Evolutionary conservation across 2,329 filamentous ascomycete species (phyloP), one percentile per base, ranked within the genome.

Genomic region (Didymella pomorum): DNA sequence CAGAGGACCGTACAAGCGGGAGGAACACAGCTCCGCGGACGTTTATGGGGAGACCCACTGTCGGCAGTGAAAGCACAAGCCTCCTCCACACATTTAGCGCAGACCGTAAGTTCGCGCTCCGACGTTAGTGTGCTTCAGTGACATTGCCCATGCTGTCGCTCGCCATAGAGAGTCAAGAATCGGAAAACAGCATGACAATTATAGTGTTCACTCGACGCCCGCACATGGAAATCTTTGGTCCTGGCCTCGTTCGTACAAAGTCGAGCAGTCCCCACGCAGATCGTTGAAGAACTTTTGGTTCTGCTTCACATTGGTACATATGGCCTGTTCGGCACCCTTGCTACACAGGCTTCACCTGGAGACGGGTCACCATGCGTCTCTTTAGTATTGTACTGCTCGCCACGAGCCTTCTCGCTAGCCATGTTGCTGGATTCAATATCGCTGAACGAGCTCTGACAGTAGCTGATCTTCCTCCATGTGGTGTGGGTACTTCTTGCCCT

Each of bases 91-190:
- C 9, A n/a, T 7, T 2, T 52, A 52, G 55, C 35, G 43, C 26
- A 18, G 33, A 43, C 2, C 29, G 28, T 43, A 46, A 46, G 21
- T 43, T 37, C 26, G 14, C 33, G 48, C 42, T 52, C 42, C 42
- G 51, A 47, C 26, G 26, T 14, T 57, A 57, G 48, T 26, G 42
- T 45, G 42, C 47, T 51, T 51, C 47, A 51, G 42, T 56, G 53
- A 51, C 53, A 56, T 47, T n/a, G 4, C 23, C 26, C 11, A 31
- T 20, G 25, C 7, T 18, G 41, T 56, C 25, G 14, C 41, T 41
- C 47, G 33, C 47, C 47, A 41, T 9, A 49, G 7, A 31, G 46
- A 45, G 9, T 14, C 26, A 29, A 51, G 41, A 43, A 18, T 26
- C n/a, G 31, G 41, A 23, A 23, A 9, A 26, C 1, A 25, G 11